Percentiles rank a stretch among this genome's conserved stretches.
Evolutionary conservation across 306 rosid species (phyloP).

Genomic region (Prunus dulcis): DNA sequence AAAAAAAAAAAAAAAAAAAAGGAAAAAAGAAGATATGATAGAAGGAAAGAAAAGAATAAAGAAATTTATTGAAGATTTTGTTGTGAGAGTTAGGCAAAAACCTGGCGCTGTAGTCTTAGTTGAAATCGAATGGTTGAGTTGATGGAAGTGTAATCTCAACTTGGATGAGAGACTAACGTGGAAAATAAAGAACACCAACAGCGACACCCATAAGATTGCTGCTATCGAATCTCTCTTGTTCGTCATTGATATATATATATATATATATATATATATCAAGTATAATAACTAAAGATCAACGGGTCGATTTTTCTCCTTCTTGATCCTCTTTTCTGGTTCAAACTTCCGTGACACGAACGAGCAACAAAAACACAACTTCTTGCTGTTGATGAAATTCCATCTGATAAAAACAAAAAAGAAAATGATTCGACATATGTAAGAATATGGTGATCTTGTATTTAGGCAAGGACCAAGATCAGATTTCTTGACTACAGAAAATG

Average conservation of each 20-base stretch:
- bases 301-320: neutral
- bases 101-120: neutral
- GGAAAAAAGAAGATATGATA: neutral
- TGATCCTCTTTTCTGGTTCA: neutral
- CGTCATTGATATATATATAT: neutral
- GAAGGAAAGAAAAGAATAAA: neutral
- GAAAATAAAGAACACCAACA: constrained; percentile 10
- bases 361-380: no score
- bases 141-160: neutral
- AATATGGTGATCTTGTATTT: no score
- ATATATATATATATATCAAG: no score
- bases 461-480: no score
- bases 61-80: neutral
- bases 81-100: neutral
- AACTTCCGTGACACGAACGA: no score
- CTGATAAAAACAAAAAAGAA: no score
- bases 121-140: neutral
- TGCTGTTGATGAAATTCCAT: no score
- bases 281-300: neutral
- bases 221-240: constrained; percentile 16
- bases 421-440: no score
- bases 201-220: neutral
- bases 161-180: constrained; percentile 2
- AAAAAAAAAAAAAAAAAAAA: no score
- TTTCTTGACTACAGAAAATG: no score